phyloP scores from a whole-genome alignment of 805 yeast species.

The Candida saitoana region DNA sequence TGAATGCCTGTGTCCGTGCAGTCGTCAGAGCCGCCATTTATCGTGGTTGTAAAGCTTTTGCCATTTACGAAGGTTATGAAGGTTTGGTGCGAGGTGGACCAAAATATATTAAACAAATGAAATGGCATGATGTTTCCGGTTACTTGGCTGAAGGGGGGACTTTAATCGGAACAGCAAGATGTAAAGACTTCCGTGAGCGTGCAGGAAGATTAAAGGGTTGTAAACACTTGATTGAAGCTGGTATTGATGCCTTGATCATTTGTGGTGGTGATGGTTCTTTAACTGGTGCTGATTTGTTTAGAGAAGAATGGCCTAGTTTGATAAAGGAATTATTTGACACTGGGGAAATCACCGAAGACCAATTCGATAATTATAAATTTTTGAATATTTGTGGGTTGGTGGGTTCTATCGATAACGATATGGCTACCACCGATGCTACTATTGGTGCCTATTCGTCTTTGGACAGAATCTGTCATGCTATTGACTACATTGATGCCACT shows the following conservation, averaged over 20 bases:
- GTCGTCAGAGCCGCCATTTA: constrained; percentile 89
- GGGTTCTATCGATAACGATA: constrained; percentile 97
- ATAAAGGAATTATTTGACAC: constrained; percentile 63
- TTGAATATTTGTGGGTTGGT: constrained; percentile 90
- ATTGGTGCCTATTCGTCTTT: constrained; percentile 94
- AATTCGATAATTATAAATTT: constrained; percentile 58
- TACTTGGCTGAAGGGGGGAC: constrained; percentile 94
- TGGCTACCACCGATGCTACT: constrained; percentile 95
- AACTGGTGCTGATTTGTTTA: constrained; percentile 94
- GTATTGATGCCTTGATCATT: constrained; percentile 91
- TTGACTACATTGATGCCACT: constrained; percentile 96
- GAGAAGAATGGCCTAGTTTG: constrained; percentile 91
- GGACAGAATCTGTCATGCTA: constrained; percentile 88
- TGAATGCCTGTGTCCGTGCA: constrained; percentile 95
- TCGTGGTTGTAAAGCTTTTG: constrained; percentile 85
- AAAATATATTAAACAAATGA: constrained; percentile 64
- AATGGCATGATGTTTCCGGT: constrained; percentile 94
- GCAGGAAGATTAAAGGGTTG: constrained; percentile 82
- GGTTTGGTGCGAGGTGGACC: constrained; percentile 89
- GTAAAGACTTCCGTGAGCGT: constrained; percentile 78
- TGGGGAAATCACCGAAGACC: constrained; percentile 53
- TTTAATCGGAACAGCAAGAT: constrained; percentile 92
- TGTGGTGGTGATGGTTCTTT: constrained; percentile 99
- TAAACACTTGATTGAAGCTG: constrained; percentile 74
- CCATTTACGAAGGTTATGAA: constrained; percentile 90